Evolutionary conservation across 2,329 filamentous ascomycete genomes (phyloP), one percentile per base, ranked within the genome.

Genomic region (Westerdykella ornata): DNA sequence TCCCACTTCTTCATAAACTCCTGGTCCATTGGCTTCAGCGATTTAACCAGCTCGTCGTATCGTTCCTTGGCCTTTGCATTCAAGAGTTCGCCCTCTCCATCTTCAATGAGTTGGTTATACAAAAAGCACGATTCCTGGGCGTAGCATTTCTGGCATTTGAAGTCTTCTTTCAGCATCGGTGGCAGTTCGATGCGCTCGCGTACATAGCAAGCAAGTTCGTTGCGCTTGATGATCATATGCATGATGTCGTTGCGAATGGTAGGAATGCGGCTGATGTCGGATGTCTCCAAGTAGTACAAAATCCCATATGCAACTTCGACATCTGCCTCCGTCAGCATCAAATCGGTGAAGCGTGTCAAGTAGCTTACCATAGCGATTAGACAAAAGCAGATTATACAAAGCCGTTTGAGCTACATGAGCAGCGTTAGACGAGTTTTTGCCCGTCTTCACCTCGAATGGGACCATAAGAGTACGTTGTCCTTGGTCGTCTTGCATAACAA

Each of bases 1-100:
- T 98, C 92, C 92, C 92, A 98, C 60, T 92, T 95, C 48, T 85
- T 75, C 66, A 98, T 96, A 63, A 97, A 98, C 0, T 81, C 77
- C 51, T 80, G 80, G 57, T 96, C 85, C 0, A 68, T 71, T 1
- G 82, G 75, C 5, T 78, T 85, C n/a, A 95, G 73, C 58, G 94
- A 84, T 44, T 76, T 75, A 38, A 94, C 82, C 5, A 88, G 71
- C 47, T 92, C 85, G 38, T 87, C 80, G 57, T 96, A 98, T 52
- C 85, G 85, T 20, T 83, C 78, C 35, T 83, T 80, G 63, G 95
- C 78, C 34, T 82, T 79, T 66, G 94, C 78, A 14, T 85, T 88
- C 49, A 90, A 90, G 0, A 81, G 81, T 49, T 92, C 85, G 4
- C 82, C 84, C 43, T 84, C 77, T 3, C 92, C 92, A 55, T 85